Base-by-base conservation (phyloP, 345 rosid genomes). In the Bruguiera parviflora region DNA sequence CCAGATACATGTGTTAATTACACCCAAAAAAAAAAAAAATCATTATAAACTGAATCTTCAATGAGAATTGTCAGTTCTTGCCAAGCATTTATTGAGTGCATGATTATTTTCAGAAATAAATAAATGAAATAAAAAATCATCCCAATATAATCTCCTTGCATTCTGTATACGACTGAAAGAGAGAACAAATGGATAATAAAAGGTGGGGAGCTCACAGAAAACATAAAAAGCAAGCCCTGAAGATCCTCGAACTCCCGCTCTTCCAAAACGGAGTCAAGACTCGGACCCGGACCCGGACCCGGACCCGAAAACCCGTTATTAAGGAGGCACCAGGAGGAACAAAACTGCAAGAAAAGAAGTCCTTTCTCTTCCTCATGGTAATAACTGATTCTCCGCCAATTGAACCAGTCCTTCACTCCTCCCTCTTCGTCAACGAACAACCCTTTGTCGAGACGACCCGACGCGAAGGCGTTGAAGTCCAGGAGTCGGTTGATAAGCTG, bases 221-320 rank as follows among this genome's bases (percentile, higher is more conserved):
- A 91, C 91, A 91, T 89, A 72, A 91, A 87, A 49, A 91, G 88
- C 90, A 89, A 71, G 19, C 96, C 96, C 78, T 87, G 91, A 66
- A 91, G 90, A 75, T 91, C 90, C 60, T 91, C 91, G 53, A 85
- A 86, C 81, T 91, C 91, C 28, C 71, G 80, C 75, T 86, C 86
- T 68, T 87, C 92, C 70, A 82, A 61, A 70, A 73, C 62, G 39
- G 86, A 71, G 65, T 85, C 88, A 58, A 88, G 78, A 58, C 78
- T 85, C 58, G 76, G 77, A 53, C 77, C 86, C 61, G 78, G 63
- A 53, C 39, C 79, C 4, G 77, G 53, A 74, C 39, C 79, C 4
- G 78, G 53, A 77, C 33, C 70, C 49, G 75, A 65, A 11, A 70
- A 70, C 52, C 75, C 77, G 15, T 35, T 63, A 63, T 75, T 65